Evolutionary conservation across 2,329 filamentous ascomycete species (phyloP).

Genomic region (Fusarium tuaranense): DNA sequence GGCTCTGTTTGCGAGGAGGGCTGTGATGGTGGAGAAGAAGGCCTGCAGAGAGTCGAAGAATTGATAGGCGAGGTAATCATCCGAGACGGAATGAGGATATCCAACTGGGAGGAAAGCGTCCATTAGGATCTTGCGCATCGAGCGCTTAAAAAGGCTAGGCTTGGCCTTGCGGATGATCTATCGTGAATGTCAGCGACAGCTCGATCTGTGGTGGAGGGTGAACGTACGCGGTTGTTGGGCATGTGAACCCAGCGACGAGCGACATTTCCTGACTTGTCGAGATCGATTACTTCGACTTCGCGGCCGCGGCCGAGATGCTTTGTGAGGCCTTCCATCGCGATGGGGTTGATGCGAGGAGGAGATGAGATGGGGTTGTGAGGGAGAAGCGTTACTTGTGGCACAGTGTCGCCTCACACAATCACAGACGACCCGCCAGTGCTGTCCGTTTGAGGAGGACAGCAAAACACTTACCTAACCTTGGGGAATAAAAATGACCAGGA

Average conservation of each 20-base stretch:
- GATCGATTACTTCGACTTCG: conserved; percentile 50
- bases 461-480: background rate
- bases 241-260: conserved; percentile 51
- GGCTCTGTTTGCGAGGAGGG: conserved; percentile 83
- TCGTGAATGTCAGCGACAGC: background rate
- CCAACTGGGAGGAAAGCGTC: conserved; percentile 84
- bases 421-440: background rate
- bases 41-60: conserved; percentile 82
- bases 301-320: conserved; percentile 39
- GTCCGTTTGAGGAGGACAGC: background rate
- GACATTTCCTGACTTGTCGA: conserved; percentile 53
- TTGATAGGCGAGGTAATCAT: conserved; percentile 83
- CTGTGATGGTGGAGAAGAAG: conserved; percentile 85
- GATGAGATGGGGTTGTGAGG: background rate
- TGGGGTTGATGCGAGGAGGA: conserved; percentile 8
- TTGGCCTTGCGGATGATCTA: conserved; percentile 41
- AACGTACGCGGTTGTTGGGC: conserved; percentile 40
- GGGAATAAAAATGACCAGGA: background rate
- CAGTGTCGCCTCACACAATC: background rate
- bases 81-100: conserved; percentile 87
- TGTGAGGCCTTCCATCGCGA: conserved; percentile 36
- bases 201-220: background rate
- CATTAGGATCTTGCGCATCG: conserved; percentile 29
- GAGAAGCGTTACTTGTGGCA: background rate
- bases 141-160: conserved; percentile 44